phyloP scores from a whole-genome alignment of 2,329 filamentous ascomycete species.

The Aureobasidium sp. region DNA sequence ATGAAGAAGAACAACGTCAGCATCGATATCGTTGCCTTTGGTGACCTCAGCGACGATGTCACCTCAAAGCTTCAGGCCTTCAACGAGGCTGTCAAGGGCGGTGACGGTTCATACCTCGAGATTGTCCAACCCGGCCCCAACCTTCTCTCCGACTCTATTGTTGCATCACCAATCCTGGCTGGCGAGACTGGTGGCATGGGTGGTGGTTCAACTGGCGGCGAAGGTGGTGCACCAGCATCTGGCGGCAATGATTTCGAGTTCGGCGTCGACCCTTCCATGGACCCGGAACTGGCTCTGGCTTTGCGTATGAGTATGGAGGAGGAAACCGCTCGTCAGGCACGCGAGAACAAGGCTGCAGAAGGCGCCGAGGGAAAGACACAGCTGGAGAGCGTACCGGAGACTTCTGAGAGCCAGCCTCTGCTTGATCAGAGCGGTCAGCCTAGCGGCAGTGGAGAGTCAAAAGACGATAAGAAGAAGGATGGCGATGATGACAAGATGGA shows the following conservation, averaged over 20 bases:
- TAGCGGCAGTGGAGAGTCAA: constrained; percentile 51
- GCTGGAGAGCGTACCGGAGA: constrained; percentile 74
- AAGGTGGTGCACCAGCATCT: constrained; percentile 45
- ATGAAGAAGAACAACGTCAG: constrained; percentile 98
- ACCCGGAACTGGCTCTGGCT: constrained; percentile 89
- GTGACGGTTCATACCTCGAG: constrained; percentile 84
- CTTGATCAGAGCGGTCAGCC: constrained; percentile 58
- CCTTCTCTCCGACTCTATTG: constrained; percentile 84
- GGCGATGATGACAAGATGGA: constrained; percentile 75
- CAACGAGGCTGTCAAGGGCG: constrained; percentile 85
- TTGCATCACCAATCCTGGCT: constrained; percentile 81
- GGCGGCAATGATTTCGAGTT: constrained; percentile 68
- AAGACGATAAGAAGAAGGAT: constrained; percentile 45
- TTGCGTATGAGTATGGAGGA: constrained; percentile 97
- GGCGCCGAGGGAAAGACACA: constrained; percentile 64
- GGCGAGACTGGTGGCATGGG: constrained; percentile 63
- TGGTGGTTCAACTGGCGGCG: constrained; percentile 40
- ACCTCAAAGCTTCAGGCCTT: constrained; percentile 87
- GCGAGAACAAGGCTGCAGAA: constrained; percentile 65
- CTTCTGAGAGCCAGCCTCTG: constrained; percentile 53
- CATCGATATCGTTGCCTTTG: constrained; percentile 92
- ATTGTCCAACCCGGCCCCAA: constrained; percentile 86
- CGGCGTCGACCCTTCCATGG: constrained; percentile 81
- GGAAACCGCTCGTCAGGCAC: constrained; percentile 88
- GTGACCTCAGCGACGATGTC: constrained; percentile 83